Evolutionary conservation across 2,329 filamentous ascomycete species (phyloP).

Genomic region (Fusarium verticillioides): DNA sequence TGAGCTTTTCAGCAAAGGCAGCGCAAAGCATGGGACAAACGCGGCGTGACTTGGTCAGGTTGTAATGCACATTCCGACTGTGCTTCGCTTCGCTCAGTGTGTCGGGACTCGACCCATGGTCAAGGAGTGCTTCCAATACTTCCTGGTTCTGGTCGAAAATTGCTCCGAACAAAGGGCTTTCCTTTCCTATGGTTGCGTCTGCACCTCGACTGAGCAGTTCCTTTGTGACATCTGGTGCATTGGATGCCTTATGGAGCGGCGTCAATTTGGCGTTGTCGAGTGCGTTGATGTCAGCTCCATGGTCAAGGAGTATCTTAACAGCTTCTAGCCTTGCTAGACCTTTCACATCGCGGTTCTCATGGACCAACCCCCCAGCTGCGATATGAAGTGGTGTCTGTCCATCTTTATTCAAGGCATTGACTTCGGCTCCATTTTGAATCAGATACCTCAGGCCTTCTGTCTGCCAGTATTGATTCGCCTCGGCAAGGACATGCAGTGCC

Average conservation of each 20-base stretch:
- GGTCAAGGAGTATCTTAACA: constrained; percentile 22
- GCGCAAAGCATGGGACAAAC: constrained; percentile 24
- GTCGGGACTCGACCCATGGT: constrained; percentile 20
- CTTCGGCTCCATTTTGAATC: constrained; percentile 18
- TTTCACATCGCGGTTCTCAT: accelerated
- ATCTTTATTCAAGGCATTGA: not conserved
- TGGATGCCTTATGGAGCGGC: constrained; percentile 20
- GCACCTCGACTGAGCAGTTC: constrained; percentile 25
- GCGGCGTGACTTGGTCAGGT: not conserved
- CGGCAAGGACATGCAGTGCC: constrained; percentile 33
- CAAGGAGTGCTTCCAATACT: constrained; percentile 21
- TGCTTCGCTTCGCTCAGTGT: not conserved
- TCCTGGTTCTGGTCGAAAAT: constrained; percentile 15
- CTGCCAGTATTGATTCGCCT: constrained; percentile 31
- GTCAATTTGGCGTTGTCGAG: constrained; percentile 2
- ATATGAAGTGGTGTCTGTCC: constrained; percentile 32
- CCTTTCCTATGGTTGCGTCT: not conserved
- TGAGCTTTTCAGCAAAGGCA: not conserved
- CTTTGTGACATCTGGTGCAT: not conserved
- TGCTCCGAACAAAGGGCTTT: constrained; percentile 25
- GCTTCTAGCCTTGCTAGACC: constrained; percentile 18
- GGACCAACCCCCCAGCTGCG: not conserved
- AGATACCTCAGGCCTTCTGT: constrained; percentile 28
- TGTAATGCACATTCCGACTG: not conserved
- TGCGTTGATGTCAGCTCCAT: constrained; percentile 30